Conservation (phyloP, 768 basidiomycete genomes). For the Gymnopilus junonius region DNA sequence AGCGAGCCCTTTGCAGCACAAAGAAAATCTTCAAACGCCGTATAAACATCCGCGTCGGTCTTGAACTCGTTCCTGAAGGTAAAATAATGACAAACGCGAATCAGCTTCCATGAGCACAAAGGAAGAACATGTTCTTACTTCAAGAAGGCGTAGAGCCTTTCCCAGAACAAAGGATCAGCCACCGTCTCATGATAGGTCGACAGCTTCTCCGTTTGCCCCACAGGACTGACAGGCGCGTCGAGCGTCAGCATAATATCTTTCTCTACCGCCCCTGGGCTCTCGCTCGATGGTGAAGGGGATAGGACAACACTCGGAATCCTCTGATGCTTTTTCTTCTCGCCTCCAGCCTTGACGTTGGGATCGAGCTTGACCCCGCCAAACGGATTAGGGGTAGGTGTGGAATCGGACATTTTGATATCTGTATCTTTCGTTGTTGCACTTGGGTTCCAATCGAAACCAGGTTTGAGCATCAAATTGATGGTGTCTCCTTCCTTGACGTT, state of each 20-base stretch:
- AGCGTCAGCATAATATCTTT: conserved; percentile 74
- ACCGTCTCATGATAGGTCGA: conserved; percentile 70
- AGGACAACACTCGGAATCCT: conserved; percentile 81
- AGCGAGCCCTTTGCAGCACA: conserved; percentile 79
- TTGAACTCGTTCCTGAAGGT: conserved; percentile 62
- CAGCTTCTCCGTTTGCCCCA: conserved; percentile 46
- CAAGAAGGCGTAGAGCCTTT: conserved; percentile 65
- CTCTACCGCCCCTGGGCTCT: conserved; percentile 37
- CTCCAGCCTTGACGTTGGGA: conserved; percentile 25
- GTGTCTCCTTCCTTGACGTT: conserved; percentile 78
- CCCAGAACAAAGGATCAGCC: conserved; percentile 84
- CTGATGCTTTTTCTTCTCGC: conserved; percentile 47
- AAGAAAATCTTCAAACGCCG: conserved; percentile 88
- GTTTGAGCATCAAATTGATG: conserved; percentile 87
- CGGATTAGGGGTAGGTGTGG: conserved; percentile 21
- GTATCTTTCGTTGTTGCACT: conserved; percentile 25
- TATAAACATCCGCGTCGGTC: conserved; percentile 63
- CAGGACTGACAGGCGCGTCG: conserved; percentile 50
- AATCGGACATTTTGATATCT: conserved; percentile 11
- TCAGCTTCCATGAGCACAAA: neutral
- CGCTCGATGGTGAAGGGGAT: conserved; percentile 72
- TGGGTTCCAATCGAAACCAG: conserved; percentile 70
- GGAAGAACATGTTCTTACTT: conserved; percentile 42
- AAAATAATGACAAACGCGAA: neutral
- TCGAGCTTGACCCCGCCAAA: conserved; percentile 26